Conservation (phyloP, 2,329 filamentous ascomycete genomes). For the Ophiostoma himal-ulmi region DNA sequence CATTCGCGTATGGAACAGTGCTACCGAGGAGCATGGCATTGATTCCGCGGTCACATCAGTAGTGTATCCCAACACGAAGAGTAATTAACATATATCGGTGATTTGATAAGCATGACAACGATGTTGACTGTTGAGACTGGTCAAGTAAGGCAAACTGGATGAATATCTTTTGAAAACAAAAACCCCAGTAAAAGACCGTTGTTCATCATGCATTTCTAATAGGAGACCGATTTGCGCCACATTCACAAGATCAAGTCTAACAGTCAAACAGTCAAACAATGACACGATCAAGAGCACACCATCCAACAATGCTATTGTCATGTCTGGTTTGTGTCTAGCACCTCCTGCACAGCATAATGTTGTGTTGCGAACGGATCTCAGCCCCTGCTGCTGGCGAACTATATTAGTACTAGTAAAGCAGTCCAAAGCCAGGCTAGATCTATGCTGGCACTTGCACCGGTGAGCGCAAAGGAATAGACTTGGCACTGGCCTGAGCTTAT, state of each 20-base stretch:
- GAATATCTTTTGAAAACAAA: too few species aligned
- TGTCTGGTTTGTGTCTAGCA: background rate
- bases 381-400: constrained; percentile 2
- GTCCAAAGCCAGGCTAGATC: background rate
- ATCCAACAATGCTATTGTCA: background rate
- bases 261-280: background rate
- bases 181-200: background rate
- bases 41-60: background rate
- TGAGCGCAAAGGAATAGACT: background rate
- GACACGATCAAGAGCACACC: background rate
- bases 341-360: background rate
- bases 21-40: background rate
- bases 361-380: background rate
- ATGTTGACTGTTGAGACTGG: background rate
- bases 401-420: background rate
- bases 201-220: background rate
- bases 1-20: background rate
- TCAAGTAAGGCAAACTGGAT: background rate
- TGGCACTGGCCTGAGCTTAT: background rate
- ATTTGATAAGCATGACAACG: background rate
- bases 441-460: background rate
- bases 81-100: background rate
- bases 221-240: background rate
- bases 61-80: background rate
- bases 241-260: background rate